Conservation (phyloP, 108 stramenopile species). For the Seminavis robusta region DNA sequence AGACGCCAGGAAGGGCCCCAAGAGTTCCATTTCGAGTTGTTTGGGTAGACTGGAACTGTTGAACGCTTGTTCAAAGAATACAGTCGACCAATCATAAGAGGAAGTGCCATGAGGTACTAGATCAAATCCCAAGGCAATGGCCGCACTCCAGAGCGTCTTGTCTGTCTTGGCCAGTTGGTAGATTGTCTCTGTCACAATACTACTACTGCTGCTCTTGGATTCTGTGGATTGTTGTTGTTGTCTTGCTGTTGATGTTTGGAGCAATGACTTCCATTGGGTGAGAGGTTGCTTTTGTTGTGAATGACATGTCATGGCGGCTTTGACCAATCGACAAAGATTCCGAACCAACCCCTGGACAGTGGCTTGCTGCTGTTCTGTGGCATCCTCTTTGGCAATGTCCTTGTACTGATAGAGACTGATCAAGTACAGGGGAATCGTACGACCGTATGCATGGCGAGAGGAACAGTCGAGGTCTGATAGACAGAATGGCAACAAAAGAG, state of each 20-base stretch:
- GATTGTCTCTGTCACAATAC: too few relatives aligned
- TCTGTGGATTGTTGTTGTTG: too few relatives aligned
- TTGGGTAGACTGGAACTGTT: not conserved
- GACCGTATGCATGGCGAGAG: slow-evolving; percentile 1
- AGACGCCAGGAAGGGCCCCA: not conserved
- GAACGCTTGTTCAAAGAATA: too few relatives aligned
- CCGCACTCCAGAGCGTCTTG: too few relatives aligned
- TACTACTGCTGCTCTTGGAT: too few relatives aligned
- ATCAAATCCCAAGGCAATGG: too few relatives aligned
- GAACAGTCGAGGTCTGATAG: slow-evolving; percentile 7
- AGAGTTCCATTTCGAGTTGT: not conserved
- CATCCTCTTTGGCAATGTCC: not conserved
- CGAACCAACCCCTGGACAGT: not conserved
- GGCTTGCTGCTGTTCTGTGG: not conserved
- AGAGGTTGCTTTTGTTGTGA: not conserved
- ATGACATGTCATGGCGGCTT: not conserved
- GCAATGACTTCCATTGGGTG: not conserved
- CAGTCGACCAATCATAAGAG: too few relatives aligned
- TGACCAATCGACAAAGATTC: not conserved
- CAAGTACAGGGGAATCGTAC: slow-evolving; percentile 3
- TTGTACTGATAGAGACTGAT: too few relatives aligned
- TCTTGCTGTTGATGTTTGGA: too few relatives aligned
- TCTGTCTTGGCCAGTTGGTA: too few relatives aligned
- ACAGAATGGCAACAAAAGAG: too few relatives aligned
- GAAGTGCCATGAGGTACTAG: too few relatives aligned